These are phyloP conservation scores for Alternaria incomplexa DNA, from an alignment of 2,329 filamentous ascomycete genomes.

Conservation along the genomic window DNA sequence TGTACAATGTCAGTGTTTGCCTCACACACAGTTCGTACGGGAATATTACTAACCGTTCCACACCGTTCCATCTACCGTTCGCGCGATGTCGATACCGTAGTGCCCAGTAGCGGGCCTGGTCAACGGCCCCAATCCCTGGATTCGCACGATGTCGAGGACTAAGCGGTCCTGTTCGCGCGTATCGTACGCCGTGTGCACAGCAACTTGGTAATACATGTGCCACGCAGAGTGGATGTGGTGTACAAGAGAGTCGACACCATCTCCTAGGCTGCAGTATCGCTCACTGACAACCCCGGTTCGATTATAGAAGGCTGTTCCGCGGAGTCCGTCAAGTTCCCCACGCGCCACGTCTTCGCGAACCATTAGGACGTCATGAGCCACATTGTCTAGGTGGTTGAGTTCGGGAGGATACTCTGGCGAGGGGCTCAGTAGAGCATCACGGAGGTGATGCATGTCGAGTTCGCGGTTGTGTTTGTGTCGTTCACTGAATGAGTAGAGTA, in stretches of 20 bases:
- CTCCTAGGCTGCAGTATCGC: neutral
- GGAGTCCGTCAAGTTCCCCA: neutral
- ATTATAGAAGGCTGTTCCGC: neutral
- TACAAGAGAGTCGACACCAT: neutral
- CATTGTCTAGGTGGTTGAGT: neutral
- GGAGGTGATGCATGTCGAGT: constrained; percentile 2
- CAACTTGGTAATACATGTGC: constrained; percentile 10
- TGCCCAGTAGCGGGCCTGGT: constrained; percentile 10
- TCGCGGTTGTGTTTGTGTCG: neutral
- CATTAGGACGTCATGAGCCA: neutral
- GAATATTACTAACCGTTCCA: constrained; percentile 3
- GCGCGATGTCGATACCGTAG: constrained; percentile 17
- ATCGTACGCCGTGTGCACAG: constrained; percentile 2
- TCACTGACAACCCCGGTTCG: neutral
- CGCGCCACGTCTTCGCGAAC: neutral
- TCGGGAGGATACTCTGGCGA: constrained; percentile 3
- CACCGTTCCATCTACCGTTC: constrained; percentile 14
- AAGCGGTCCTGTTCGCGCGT: constrained; percentile 11
- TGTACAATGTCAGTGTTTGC: neutral
- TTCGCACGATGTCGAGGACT: constrained; percentile 10
- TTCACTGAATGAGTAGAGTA: neutral
- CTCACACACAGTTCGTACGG: neutral
- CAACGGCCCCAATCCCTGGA: constrained; percentile 11
- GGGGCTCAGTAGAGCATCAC: constrained; percentile 1
- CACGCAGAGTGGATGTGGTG: constrained; percentile 13